A percentile compares a stretch with the other conserved stretches of the same genome.
phyloP scores from a whole-genome alignment of 768 basidiomycete genomes.

The Auriscalpium vulgare region DNA sequence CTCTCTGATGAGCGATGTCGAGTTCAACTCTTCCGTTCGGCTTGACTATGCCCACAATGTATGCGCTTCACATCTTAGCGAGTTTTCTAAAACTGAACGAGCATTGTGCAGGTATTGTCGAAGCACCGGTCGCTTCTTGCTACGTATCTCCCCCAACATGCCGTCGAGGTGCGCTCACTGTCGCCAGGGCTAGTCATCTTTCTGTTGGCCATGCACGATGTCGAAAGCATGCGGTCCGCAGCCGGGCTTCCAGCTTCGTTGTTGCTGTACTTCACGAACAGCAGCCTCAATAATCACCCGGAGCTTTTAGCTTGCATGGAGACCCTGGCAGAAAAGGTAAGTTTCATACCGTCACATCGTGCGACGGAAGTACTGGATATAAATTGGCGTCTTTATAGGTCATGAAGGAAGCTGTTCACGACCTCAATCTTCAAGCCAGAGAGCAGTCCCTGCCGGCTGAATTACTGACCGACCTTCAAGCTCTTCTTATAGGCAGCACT shows the following conservation, averaged over 20 bases:
- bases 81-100: background rate
- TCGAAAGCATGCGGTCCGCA: constrained; percentile 81
- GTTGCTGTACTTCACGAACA: constrained; percentile 82
- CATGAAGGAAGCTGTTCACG: constrained; percentile 63
- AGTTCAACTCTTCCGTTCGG: constrained; percentile 86
- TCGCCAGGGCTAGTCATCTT: constrained; percentile 82
- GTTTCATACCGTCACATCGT: background rate
- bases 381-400: constrained; percentile 39
- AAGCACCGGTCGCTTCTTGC: constrained; percentile 61
- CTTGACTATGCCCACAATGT: constrained; percentile 79
- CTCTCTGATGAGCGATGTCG: constrained; percentile 78
- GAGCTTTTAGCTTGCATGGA: constrained; percentile 75
- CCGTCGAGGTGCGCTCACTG: constrained; percentile 63
- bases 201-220: constrained; percentile 75
- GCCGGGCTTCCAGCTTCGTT: constrained; percentile 75
- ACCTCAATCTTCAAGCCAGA: constrained; percentile 66
- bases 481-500: constrained; percentile 70
- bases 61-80: constrained; percentile 15
- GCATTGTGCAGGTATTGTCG: constrained; percentile 46
- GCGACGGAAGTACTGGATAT: background rate
- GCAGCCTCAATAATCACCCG: constrained; percentile 66
- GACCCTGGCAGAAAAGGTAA: constrained; percentile 76
- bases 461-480: constrained; percentile 66
- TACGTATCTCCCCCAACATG: constrained; percentile 55
- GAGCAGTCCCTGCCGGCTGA: constrained; percentile 68